Base-by-base conservation (phyloP, 192 early-diverging fungal genomes). In the Chytriomyces confervae region DNA sequence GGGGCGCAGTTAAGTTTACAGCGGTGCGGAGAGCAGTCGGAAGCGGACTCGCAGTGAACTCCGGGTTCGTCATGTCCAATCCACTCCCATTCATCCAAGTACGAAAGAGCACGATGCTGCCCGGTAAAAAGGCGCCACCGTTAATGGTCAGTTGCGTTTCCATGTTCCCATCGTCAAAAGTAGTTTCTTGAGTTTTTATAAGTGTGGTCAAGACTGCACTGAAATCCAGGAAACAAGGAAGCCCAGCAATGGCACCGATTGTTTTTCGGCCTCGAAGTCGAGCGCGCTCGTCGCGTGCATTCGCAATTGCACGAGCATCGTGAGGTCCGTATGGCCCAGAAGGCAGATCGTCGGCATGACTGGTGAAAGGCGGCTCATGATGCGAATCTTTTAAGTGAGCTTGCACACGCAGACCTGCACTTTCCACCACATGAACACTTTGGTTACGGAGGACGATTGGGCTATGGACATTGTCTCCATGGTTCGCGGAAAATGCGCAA, bases 41-140 rank as follows among this genome's bases (percentile, higher is more conserved):
- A 20, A 68, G 20, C 6, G 76, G 66, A 7, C 65, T 63, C 64
- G 53, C 53, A 18, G 61, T 36, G 7, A 45, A 16, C 44, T 77
- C 79, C 0, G 66, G 68, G 44, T 45, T 46, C 11, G 78, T 66
- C 43, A 69, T 45, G 49, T 89, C 79, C 65, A 88, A 62, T 4
- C 87, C 87, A 64, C 61, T 73, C 9, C 84, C 87, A 11, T 64
- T 69, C 69, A 86, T 79, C 72, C 84, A 88, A 7, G 89, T 91
- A 23, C 84, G 76, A 73, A 79, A 90, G 45, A 90, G 45, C 20
- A 89, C 89, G 27, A 98, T 86, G 50, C 92, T 93, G 0, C 97
- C 98, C 23, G 95, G 93, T n/a, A 90, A 85, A 86, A 99, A 99
- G 9, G 77, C 77, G 16, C 82, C 82, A 1, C 88, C 88, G 29